Base-by-base conservation (phyloP, 441 rosid genomes). In the Brassica balearica region DNA sequence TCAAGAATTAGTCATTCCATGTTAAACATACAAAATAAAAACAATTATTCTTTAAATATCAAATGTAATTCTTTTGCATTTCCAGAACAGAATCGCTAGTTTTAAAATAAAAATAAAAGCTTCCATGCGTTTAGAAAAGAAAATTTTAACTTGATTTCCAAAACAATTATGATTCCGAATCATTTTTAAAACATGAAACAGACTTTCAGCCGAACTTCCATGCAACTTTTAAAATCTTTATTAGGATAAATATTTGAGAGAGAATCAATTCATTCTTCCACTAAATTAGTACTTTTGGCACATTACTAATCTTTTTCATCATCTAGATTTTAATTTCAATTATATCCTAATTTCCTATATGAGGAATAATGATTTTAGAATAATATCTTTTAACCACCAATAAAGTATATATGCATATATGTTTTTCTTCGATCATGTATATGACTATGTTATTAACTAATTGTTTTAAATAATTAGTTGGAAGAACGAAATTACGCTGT, bases 191-290 rank as follows among this genome's bases (percentile, higher is more conserved):
- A 48, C 53, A 0, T 1, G 14, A 43, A 43, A 43, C 14, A 8
- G 46, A 38, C 11, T 3, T 38, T 38, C 11, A 8, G 46, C 11
- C 46, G 3, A 38, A 38, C 3, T 38, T 38, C 11, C 46, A 38
- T 38, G 46, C 46, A 38, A 38, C 46, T 38, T 38, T 9, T 38
- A 8, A 8, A 38, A 38, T 38, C 3, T 38, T 38, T 34, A 46
- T 46, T 46, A 46, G 4, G 5, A 12, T 48, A 48, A 48, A 29
- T 22, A n/a, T 77, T 58, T 72, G 38, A 65, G 6, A 70, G 67
- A 20, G 81, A 72, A 77, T 71, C 55, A 46, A 46, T 72, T 48
- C 81, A 78, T 14, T 66, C 76, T 51, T 59, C 81, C 81, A 78
- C 81, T 72, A 72, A 38, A 65, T 43, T 32, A 56, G 8, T 59